These are phyloP conservation scores for Blastocystis sp. DNA, from an alignment of 352 stramenopile genomes.

Conservation along the genomic window DNA sequence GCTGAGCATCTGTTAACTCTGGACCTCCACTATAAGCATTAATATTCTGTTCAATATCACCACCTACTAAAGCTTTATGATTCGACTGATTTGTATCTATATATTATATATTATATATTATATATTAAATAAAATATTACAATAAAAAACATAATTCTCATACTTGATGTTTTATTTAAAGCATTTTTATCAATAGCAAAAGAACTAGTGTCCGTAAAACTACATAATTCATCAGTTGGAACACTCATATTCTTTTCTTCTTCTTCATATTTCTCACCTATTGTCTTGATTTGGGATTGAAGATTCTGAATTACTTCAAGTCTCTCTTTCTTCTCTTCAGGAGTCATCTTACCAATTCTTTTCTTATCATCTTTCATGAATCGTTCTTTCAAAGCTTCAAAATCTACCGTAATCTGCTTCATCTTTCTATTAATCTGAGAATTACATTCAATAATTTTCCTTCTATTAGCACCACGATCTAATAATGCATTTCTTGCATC, in stretches of 20 bases:
- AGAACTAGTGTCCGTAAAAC: too few species aligned
- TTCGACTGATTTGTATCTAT: too few species aligned
- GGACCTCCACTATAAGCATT: slow-evolving; percentile 21
- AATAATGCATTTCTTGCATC: slow-evolving; percentile 29
- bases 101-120: too few species aligned
- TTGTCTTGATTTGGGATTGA: slow-evolving; percentile 30
- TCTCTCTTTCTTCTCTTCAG: slow-evolving; percentile 32
- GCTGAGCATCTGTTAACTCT: slow-evolving; percentile 29
- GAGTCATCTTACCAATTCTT: slow-evolving; percentile 34
- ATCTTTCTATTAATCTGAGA: slow-evolving; percentile 26
- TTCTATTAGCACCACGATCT: slow-evolving; percentile 25
- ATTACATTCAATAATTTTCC: slow-evolving; percentile 36
- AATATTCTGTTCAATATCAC: too few species aligned
- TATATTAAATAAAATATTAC: too few species aligned
- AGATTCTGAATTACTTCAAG: slow-evolving; percentile 11
- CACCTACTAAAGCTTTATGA: too few species aligned
- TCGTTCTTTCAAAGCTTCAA: slow-evolving; percentile 28
- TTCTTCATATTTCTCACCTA: slow-evolving; percentile 33
- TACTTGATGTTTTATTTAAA: too few species aligned
- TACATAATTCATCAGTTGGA: too few species aligned
- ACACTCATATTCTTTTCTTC: slow-evolving; percentile 35
- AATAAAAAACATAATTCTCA: too few species aligned
- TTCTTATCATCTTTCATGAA: slow-evolving; percentile 36
- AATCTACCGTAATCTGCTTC: slow-evolving; percentile 31
- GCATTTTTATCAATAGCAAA: too few species aligned